Evolutionary conservation across 2,329 filamentous ascomycete genomes (phyloP).

Genomic region (Epicoccum nigrum): DNA sequence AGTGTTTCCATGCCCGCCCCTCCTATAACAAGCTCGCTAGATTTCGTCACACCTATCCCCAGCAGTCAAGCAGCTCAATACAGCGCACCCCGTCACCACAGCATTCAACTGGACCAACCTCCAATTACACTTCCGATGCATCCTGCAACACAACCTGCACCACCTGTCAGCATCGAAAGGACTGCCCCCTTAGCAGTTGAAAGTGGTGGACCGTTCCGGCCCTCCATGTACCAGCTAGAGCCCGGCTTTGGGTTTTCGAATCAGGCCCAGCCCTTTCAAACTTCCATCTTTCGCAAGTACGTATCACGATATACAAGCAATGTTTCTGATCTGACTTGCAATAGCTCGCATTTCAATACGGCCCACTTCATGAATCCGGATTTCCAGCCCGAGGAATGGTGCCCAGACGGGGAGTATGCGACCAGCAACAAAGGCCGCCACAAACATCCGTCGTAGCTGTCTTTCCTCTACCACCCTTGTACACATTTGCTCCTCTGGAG

Average conservation of each 20-base stretch:
- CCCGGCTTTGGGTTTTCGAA: constrained; percentile 48
- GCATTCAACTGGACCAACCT: constrained; percentile 42
- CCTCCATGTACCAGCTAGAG: constrained; percentile 54
- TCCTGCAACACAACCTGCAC: constrained; percentile 29
- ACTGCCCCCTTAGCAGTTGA: constrained; percentile 36
- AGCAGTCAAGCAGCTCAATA: constrained; percentile 35
- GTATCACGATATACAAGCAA: constrained; percentile 15
- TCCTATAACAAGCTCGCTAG: constrained; percentile 39
- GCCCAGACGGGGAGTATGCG: constrained; percentile 55
- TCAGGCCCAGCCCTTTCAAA: constrained; percentile 53
- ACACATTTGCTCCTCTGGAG: constrained; percentile 31
- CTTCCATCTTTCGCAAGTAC: constrained; percentile 58
- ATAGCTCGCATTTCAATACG: constrained; percentile 58
- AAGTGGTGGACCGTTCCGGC: constrained; percentile 52
- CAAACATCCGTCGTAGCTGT: constrained; percentile 43
- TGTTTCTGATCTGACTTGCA: constrained; percentile 18
- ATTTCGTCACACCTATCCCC: constrained; percentile 42
- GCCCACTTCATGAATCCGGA: constrained; percentile 60
- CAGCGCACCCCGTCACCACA: constrained; percentile 34
- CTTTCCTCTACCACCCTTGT: constrained; percentile 22
- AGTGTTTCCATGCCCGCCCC: constrained; percentile 36
- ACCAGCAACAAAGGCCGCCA: constrained; percentile 46
- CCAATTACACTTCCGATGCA: constrained; percentile 43
- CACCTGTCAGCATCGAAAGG: constrained; percentile 40
- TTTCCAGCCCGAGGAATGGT: constrained; percentile 61